Base-by-base conservation (phyloP, 345 rosid species). In the Geranium brycei region DNA sequence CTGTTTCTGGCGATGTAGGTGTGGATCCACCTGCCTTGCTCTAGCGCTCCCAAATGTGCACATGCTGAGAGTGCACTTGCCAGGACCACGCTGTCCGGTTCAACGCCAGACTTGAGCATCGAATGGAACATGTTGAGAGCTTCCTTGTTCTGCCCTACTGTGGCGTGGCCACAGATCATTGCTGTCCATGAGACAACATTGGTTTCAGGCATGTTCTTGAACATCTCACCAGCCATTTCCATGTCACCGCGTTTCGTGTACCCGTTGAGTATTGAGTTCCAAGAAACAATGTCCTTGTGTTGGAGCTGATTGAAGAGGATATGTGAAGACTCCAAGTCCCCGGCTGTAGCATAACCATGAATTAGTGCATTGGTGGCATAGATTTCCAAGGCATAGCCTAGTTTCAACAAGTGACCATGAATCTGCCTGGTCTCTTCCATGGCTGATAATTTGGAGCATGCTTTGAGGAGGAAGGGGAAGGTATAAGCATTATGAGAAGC, bases 1-100 rank as follows among this genome's bases (percentile, higher is more conserved):
- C 70, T 58, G 31, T 2, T 62, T 63, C 65, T 75, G 8, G 73
- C 60, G 7, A 80, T 68, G 47, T 83, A 78, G n/a, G 79, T 70
- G 67, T 85, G 95, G 66, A 87, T 81, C 88, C 89, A 89, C 72
- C 82, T 80, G 68, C 96, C 96, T 75, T 82, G 88, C 51, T 89
- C 95, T 65, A 83, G 56, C 57, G 88, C 89, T 57, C 87, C 95
- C 1, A 89, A 86, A 71, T 78, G 73, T 30, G 96, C 78, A 62
- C 95, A 87, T 19, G 96, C 95, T 14, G 91, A 82, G 17, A 87
- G 72, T 38, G 80, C 70, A 62, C 72, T 83, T 31, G 80, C 75
- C 5, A 89, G 61, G 4, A 77, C 70, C 57, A 82, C 81, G 17
- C 71, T 77, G 63, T 89, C 91, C 23, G 89, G 89, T 62, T 78